Conservation (phyloP, 768 basidiomycete species). For the Calocera cornea region DNA sequence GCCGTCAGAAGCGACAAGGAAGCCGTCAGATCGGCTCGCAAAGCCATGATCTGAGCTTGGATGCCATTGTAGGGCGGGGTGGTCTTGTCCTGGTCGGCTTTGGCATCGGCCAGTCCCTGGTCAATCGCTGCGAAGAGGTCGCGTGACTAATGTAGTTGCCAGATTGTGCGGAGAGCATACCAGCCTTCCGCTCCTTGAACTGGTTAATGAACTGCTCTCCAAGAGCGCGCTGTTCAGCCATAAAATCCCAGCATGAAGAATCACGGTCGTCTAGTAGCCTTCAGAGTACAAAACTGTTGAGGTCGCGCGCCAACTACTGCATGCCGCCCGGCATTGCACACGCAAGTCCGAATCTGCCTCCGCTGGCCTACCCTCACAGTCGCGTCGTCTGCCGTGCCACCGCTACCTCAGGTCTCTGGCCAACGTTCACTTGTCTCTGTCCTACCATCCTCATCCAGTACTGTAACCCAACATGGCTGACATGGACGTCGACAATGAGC, state of each 20-base stretch:
- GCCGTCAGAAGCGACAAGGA: background rate
- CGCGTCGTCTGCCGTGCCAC: background rate
- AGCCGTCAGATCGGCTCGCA: background rate
- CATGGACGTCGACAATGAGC: constrained; percentile 59
- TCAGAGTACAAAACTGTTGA: too few relatives aligned
- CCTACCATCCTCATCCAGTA: background rate
- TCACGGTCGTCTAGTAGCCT: too few relatives aligned
- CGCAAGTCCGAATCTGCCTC: background rate
- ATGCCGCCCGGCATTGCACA: background rate
- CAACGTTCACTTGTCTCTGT: background rate
- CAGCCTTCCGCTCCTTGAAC: background rate
- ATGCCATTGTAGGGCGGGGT: background rate
- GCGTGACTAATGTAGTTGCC: background rate
- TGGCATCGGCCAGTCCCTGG: background rate
- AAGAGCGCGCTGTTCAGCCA: background rate
- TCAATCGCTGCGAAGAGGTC: background rate
- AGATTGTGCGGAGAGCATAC: background rate
- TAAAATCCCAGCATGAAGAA: background rate
- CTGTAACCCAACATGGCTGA: constrained; percentile 38
- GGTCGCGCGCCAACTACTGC: too few relatives aligned
- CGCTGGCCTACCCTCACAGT: background rate
- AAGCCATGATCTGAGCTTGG: background rate
- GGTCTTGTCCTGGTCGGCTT: background rate
- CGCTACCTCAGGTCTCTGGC: background rate
- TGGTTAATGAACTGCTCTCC: background rate